A percentile compares a stretch with the other conserved stretches of the same genome.
These are phyloP conservation scores for Penicillium sp. DNA, from an alignment of 2,329 filamentous ascomycete genomes.

Conservation along the genomic window DNA sequence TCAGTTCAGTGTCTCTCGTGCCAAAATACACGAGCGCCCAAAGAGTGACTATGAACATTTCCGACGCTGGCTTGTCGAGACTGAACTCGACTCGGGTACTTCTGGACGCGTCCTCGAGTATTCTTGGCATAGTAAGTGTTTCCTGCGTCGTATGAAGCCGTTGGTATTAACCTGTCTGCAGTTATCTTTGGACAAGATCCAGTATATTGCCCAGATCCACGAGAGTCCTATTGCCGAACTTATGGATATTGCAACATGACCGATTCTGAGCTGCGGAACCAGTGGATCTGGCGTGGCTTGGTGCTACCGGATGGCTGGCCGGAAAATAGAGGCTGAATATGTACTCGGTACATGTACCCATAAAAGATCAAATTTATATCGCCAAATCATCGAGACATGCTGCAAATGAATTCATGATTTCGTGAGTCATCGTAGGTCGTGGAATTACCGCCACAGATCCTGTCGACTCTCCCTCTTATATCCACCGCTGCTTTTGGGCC, in stretches of 20 bases:
- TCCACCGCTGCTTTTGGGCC: slow-evolving; percentile 35
- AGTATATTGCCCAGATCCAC: slow-evolving; percentile 14
- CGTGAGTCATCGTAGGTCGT: background rate
- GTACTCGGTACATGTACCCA: too few relatives aligned
- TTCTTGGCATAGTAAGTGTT: slow-evolving; percentile 51
- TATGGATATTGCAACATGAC: slow-evolving; percentile 26
- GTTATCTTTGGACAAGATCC: slow-evolving; percentile 23
- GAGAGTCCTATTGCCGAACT: slow-evolving; percentile 22
- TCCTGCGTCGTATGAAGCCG: too few relatives aligned
- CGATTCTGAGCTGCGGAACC: slow-evolving; percentile 14
- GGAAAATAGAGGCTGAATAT: background rate
- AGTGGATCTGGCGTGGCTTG: slow-evolving; percentile 23
- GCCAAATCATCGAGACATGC: background rate
- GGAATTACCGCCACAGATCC: slow-evolving; percentile 38
- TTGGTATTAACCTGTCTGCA: background rate
- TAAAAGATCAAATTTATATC: background rate
- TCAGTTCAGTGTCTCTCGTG: slow-evolving; percentile 45
- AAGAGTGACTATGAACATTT: slow-evolving; percentile 45
- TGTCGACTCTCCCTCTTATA: slow-evolving; percentile 32
- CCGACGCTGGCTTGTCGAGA: slow-evolving; percentile 47
- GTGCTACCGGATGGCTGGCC: slow-evolving; percentile 20
- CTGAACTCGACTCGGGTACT: slow-evolving; percentile 43
- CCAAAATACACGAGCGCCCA: slow-evolving; percentile 42
- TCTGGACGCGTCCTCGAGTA: slow-evolving; percentile 52
- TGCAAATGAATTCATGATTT: slow-evolving; percentile 4